A percentile compares a stretch with the other conserved stretches of the same genome.
Conservation (phyloP, 192 early-diverging fungal genomes). For the Backusella luteola region DNA sequence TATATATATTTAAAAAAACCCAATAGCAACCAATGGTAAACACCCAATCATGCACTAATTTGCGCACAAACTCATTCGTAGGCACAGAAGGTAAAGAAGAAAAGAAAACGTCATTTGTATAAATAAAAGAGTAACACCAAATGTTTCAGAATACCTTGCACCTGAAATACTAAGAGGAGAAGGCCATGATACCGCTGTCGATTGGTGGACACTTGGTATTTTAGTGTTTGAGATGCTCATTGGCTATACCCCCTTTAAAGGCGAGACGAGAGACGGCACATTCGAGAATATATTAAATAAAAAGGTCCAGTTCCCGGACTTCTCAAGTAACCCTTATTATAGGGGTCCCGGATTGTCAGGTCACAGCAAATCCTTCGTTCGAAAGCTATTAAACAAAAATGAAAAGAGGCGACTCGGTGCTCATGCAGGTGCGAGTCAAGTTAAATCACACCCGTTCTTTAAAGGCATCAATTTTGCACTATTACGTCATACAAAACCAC, state of each 20-base stretch:
- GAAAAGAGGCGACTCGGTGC: slow-evolving; percentile 90
- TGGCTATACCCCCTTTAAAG: slow-evolving; percentile 70
- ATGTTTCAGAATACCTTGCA: slow-evolving; percentile 24
- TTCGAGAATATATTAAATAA: slow-evolving; percentile 79
- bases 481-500: slow-evolving; percentile 77
- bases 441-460: slow-evolving; percentile 92
- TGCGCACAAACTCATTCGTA: slow-evolving; percentile 1
- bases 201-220: slow-evolving; percentile 77
- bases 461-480: slow-evolving; percentile 91
- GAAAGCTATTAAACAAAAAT: slow-evolving; percentile 86
- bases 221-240: slow-evolving; percentile 69
- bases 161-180: slow-evolving; percentile 41
- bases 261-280: slow-evolving; percentile 55
- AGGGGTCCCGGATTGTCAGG: slow-evolving; percentile 16
- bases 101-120: slow-evolving; percentile 86
- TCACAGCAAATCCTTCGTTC: slow-evolving; percentile 72
- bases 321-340: not conserved
- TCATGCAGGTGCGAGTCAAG: slow-evolving; percentile 85
- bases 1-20: not conserved
- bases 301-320: slow-evolving; percentile 72
- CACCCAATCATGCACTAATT: slow-evolving; percentile 5
- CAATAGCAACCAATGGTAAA: not conserved
- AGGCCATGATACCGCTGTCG: slow-evolving; percentile 46
- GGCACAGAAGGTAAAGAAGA: slow-evolving; percentile 36
- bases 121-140: slow-evolving; percentile 68